Percentiles rank a stretch among this genome's conserved stretches.
Conservation (phyloP, 2,329 filamentous ascomycete species). For the Ophiostoma quercus region DNA sequence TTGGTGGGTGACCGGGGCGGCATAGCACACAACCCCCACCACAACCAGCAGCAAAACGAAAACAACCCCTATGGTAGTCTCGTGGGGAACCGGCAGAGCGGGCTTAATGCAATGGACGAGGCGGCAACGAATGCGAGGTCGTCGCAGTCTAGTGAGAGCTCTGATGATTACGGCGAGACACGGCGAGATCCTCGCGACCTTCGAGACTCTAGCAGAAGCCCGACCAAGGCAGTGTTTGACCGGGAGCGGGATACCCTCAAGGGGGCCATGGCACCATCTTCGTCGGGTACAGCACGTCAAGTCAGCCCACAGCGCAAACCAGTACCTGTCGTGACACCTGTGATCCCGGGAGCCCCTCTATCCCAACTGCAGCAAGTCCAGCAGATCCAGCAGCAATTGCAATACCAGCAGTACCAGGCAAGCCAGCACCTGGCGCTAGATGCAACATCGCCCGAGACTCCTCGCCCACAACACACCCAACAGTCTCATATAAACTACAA, state of each 20-base stretch:
- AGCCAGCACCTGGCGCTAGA: constrained; percentile 32
- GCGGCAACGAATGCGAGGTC: constrained; percentile 72
- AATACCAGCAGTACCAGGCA: constrained; percentile 24
- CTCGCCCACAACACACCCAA: constrained; percentile 26
- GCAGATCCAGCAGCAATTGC: constrained; percentile 24
- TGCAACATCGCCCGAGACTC: constrained; percentile 32
- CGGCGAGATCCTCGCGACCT: constrained; percentile 33
- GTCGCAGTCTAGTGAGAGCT: constrained; percentile 46
- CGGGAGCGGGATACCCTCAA: constrained; percentile 52
- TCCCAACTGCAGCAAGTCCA: constrained; percentile 32
- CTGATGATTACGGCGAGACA: constrained; percentile 49
- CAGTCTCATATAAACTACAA: constrained; percentile 38
- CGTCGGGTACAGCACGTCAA: constrained; percentile 46
- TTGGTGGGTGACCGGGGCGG: constrained; percentile 65
- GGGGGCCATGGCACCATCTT: constrained; percentile 34
- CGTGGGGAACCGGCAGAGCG: constrained; percentile 42
- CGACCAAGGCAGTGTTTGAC: constrained; percentile 45
- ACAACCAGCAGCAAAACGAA: background rate
- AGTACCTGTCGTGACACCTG: constrained; percentile 33
- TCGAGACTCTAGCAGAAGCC: constrained; percentile 46
- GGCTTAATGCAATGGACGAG: constrained; percentile 69
- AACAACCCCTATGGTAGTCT: background rate
- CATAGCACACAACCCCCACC: constrained; percentile 30
- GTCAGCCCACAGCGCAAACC: constrained; percentile 57
- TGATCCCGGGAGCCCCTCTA: constrained; percentile 13